Evolutionary conservation across 164 flowering plant species (phyloP), one percentile per base, ranked within the genome.

Genomic region (Dillenia turbinata): DNA sequence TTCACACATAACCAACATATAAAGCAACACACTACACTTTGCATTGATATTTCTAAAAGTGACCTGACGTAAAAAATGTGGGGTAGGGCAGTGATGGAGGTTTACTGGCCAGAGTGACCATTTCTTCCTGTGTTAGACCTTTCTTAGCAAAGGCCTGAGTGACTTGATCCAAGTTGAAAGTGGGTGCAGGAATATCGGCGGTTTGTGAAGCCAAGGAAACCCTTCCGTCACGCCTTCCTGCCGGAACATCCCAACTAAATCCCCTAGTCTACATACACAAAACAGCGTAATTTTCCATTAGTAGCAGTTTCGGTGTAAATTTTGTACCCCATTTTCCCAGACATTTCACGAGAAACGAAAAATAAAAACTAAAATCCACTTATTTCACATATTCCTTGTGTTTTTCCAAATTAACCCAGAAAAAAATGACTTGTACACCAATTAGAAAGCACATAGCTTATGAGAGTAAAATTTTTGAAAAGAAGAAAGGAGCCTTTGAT

Each of bases 201-300:
- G 57, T 58, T 22, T 65, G 70, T 5, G 64, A 22, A 24, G 58
- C 61, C 26, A 16, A 12, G 8, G 77, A 73, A 13, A 73, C 52
- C 22, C 68, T 61, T 8, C 77, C 77, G 54, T 73, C 77, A 17
- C 73, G 56, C 51, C 76, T 65, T 16, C 76, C 72, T 2, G 76
- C 70, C 3, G 73, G 76, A 9, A 73, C 73, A 17, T 61, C 67
- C 19, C 51, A 69, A 10, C 68, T 15, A 8, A 56, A 44, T 10
- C 59, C 59, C 9, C 47, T n/a, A 2, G 47, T 6, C 59, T 56
- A 11, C 12, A 54, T 33, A 48, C 50, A 48, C 50, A 12, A 12
- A 48, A 11, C n/a, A 48, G 14, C 8, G n/a, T 8, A 48, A 48
- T 48, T 48, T 11, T 48, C 7, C 12, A 14, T 11, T 0, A 48